Conservation (phyloP, 306 rosid species). For the Boehmeria nivea region DNA sequence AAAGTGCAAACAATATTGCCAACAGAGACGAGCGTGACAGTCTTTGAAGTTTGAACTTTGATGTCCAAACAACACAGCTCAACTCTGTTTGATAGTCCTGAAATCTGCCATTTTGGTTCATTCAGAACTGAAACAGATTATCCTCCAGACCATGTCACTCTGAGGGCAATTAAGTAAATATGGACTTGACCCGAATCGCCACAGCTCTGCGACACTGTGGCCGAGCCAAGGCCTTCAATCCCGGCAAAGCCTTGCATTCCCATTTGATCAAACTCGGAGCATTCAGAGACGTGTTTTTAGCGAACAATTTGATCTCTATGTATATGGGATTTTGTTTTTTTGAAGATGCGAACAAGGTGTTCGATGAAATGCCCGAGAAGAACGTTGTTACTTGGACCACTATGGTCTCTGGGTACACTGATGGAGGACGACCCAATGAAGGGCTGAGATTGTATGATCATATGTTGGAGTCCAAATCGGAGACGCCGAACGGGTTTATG, state of each 20-base stretch:
- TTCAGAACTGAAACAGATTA: no score
- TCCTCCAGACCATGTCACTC: no score
- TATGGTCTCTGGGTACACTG: conserved; percentile 60
- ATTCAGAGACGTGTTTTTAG: conserved; percentile 38
- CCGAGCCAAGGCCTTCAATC: conserved; percentile 34
- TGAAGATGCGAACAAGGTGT: conserved; percentile 46
- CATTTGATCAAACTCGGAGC: conserved; percentile 45
- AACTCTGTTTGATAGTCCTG: no score
- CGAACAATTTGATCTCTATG: conserved; percentile 54
- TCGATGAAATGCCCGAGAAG: conserved; percentile 65
- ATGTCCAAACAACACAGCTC: no score
- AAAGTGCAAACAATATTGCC: no score
- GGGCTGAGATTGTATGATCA: conserved; percentile 40
- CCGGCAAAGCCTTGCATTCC: conserved; percentile 61
- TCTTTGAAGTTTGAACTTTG: no score
- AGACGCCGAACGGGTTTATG: conserved; percentile 56
- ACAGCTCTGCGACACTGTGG: conserved; percentile 52
- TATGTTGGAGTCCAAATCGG: conserved; percentile 42
- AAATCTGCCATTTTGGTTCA: no score
- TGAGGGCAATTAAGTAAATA: no score
- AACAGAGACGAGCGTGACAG: no score
- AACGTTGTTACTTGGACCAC: conserved; percentile 70
- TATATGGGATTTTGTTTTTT: conserved; percentile 31
- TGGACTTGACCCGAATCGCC: conserved; percentile 43
- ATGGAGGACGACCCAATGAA: conserved; percentile 50